Evolutionary conservation across 306 rosid species (phyloP), one percentile per base, ranked within the genome.

Genomic region (Quercus alba): DNA sequence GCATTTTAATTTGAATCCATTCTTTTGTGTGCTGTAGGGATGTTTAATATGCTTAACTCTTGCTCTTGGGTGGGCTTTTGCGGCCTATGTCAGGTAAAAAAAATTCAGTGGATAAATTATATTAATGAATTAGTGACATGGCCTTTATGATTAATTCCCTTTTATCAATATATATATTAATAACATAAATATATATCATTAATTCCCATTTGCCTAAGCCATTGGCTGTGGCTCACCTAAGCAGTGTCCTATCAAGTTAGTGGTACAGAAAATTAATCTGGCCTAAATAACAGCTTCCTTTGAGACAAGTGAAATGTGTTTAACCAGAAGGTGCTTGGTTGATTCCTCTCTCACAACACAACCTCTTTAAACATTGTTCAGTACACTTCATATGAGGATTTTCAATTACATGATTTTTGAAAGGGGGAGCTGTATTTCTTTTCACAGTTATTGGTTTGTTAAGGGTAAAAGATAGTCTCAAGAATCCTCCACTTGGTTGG

Each of bases 51-150:
- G 96, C 82, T 81, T 93, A 81, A 0, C 35, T 73, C 94, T 95
- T 75, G 98, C 98, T 51, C 10, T 90, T 19, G 99, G 99, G 38
- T 95, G 98, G 98, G 94, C 84, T 75, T 78, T 77, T 81, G 99
- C 97, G 23, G 91, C 99, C 72, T 88, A 72, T 86, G 94, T 95
- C 81, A 93, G 99, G 99, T 95, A 89, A 44, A 62, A 49, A 59
- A 52, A 61, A n/a, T 54, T 33, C 56, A 70, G 66, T 18, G 30
- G 54, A 75, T 63, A 78, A 52, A 33, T 58, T 71, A 23, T 38
- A 66, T 59, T 78, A 80, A 63, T 74, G 14, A 52, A 26, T 80
- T 26, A 62, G 62, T 49, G 17, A 44, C 13, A 46, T 62, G 76
- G 14, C 12, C 15, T 70, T 9, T 31, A 6, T 55, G 56, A 7